A percentile compares a stretch with the other conserved stretches of the same genome.
phyloP scores from a whole-genome alignment of 306 rosid genomes.

The Malus asiatica region DNA sequence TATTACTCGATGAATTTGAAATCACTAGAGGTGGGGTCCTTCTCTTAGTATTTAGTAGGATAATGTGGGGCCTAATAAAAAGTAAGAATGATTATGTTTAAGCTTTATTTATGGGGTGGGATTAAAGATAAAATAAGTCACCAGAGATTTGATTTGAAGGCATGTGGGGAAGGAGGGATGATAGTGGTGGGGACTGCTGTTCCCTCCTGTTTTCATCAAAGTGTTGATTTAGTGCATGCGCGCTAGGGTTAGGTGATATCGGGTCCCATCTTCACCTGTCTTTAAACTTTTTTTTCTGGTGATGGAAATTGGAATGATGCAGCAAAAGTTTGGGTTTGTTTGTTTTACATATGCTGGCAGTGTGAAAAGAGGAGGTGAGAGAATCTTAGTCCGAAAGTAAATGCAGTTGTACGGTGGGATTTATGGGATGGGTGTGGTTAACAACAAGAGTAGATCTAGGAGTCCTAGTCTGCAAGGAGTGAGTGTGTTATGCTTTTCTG shows the following conservation, averaged over 20 bases:
- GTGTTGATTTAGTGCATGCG: conserved; percentile 69
- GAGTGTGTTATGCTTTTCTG: conserved; percentile 14
- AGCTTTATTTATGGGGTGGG: conserved; percentile 31
- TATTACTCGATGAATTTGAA: conserved; percentile 20
- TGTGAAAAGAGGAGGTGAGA: background rate
- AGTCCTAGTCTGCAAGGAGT: too few relatives aligned
- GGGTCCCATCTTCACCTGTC: conserved; percentile 55
- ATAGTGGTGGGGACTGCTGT: conserved; percentile 68
- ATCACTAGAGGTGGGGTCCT: conserved; percentile 27
- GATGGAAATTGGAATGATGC: conserved; percentile 3
- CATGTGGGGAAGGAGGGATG: conserved; percentile 25
- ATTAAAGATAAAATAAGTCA: conserved; percentile 37
- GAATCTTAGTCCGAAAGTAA: background rate
- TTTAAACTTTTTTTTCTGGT: background rate
- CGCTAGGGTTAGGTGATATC: conserved; percentile 28
- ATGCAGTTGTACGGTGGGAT: conserved; percentile 30
- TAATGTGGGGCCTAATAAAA: conserved; percentile 36
- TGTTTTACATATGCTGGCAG: conserved; percentile 42
- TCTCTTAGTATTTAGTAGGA: conserved; percentile 27
- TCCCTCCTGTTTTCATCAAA: conserved; percentile 1
- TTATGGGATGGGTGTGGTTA: conserved; percentile 7
- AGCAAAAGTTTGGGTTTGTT: conserved; percentile 32
- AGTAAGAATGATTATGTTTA: conserved; percentile 24
- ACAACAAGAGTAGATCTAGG: too few relatives aligned
- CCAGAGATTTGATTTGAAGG: conserved; percentile 32